Percentiles rank a stretch among this genome's conserved stretches.
Evolutionary conservation across 495 filamentous ascomycete genomes (phyloP).

Genomic region (Penicillium angulare): DNA sequence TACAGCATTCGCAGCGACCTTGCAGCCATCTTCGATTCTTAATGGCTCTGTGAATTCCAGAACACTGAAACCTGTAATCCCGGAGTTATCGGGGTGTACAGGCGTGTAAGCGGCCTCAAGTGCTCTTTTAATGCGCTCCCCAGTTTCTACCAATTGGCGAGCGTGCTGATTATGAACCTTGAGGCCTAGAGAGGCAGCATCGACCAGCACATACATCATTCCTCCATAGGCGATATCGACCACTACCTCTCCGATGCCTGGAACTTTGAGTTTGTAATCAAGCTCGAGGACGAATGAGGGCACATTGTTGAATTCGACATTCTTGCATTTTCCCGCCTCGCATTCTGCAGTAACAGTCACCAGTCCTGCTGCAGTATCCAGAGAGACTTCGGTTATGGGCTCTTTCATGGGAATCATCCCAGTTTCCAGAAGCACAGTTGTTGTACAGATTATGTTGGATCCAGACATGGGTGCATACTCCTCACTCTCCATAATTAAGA

Average conservation of each 20-base stretch:
- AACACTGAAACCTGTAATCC: constrained; percentile 28
- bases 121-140: constrained; percentile 33
- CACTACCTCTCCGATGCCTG: constrained; percentile 23
- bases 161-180: constrained; percentile 18
- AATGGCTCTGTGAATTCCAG: constrained; percentile 27
- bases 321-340: constrained; percentile 33
- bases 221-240: constrained; percentile 38
- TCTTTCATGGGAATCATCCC: constrained; percentile 39
- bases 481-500: constrained; percentile 41
- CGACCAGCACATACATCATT: constrained; percentile 37
- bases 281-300: constrained; percentile 34
- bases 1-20: constrained; percentile 27
- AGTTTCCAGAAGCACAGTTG: constrained; percentile 35
- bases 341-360: constrained; percentile 32
- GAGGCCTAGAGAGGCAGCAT: constrained; percentile 25
- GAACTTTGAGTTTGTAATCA: constrained; percentile 29
- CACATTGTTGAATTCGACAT: constrained; percentile 35
- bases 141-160: constrained; percentile 23
- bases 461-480: constrained; percentile 41
- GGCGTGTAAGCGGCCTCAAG: constrained; percentile 22
- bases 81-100: constrained; percentile 32
- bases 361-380: constrained; percentile 35
- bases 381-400: constrained; percentile 21
- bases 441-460: constrained; percentile 33
- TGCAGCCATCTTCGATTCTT: constrained; percentile 12